Conservation (phyloP, 148 eudicot species). For the Mesembryanthemum crystallinum region DNA sequence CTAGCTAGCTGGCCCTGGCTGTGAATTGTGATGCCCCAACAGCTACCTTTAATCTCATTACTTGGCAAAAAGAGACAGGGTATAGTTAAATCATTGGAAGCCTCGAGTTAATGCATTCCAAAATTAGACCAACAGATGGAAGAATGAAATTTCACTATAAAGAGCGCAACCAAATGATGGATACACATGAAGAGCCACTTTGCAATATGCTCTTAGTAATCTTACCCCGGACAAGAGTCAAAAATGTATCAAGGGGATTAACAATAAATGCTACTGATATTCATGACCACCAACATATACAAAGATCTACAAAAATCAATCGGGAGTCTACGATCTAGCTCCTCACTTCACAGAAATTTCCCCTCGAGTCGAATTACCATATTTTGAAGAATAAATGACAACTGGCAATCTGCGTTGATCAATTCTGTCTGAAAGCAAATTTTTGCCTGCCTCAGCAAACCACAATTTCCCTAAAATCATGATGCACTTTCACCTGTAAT, state of each 20-base stretch:
- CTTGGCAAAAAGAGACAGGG: no score
- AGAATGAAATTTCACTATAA: background rate
- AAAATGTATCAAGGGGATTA: background rate
- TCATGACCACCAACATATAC: constrained; percentile 17
- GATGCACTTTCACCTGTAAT: background rate
- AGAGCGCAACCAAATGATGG: background rate
- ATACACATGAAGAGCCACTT: constrained; percentile 7
- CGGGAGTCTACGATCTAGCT: constrained; percentile 11
- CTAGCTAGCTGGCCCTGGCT: no score
- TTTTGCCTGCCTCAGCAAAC: background rate
- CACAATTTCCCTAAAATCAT: background rate
- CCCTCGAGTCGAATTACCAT: background rate
- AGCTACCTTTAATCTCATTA: no score
- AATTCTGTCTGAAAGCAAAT: constrained; percentile 7
- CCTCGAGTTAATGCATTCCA: no score
- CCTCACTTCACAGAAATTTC: constrained; percentile 26
- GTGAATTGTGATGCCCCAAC: no score
- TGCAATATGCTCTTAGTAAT: background rate
- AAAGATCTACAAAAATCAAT: background rate
- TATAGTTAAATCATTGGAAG: no score
- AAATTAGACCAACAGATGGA: background rate
- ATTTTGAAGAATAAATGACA: background rate
- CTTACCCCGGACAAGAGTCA: background rate
- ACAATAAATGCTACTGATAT: background rate
- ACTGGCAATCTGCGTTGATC: constrained; percentile 6